These are phyloP conservation scores for Dictyostelium brefeldianum DNA, from an alignment of 78 protist species.

Conservation along the genomic window DNA sequence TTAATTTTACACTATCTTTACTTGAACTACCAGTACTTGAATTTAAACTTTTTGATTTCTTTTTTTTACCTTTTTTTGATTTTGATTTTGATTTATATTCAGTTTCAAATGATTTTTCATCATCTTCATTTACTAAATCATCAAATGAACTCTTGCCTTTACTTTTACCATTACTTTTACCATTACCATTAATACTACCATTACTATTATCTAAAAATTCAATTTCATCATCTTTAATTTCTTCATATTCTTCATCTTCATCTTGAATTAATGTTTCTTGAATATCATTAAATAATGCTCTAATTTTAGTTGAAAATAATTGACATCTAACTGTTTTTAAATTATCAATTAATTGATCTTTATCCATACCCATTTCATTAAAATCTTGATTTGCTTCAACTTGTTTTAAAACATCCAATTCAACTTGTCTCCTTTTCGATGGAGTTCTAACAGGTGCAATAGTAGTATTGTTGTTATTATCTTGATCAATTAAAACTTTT, in stretches of 20 bases:
- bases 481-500: constrained; percentile 3
- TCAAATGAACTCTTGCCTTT: background rate
- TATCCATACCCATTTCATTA: no score
- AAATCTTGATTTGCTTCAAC: no score
- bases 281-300: background rate
- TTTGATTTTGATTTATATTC: background rate
- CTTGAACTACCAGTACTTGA: background rate
- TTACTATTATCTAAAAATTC: background rate
- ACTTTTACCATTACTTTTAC: no score
- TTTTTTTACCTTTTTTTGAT: background rate
- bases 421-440: background rate
- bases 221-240: background rate
- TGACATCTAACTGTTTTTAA: constrained; percentile 2
- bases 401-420: background rate
- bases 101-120: constrained; percentile 5
- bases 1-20: background rate
- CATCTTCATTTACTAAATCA: background rate
- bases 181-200: no score
- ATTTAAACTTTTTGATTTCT: background rate
- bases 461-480: background rate
- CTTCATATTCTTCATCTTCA: background rate
- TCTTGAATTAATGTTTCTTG: background rate
- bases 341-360: background rate
- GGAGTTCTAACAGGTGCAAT: background rate
- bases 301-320: constrained; percentile 1